Base-by-base conservation (phyloP, 768 basidiomycete genomes). In the Tulasnella sp. region DNA sequence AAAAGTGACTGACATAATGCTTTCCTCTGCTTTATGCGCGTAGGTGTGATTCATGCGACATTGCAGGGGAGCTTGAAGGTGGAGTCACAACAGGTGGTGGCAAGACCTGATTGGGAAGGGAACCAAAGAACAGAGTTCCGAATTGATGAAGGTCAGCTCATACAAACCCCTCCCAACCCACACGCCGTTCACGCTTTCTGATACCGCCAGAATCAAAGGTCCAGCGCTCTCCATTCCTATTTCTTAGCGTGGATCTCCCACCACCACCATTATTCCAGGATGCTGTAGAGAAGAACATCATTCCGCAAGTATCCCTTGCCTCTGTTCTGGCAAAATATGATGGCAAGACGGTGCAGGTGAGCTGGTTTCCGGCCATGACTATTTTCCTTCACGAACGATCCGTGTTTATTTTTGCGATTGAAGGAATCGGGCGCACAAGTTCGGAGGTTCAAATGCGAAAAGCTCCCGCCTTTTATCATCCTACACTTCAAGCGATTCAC, bases 221-320 rank as follows among this genome's bases (percentile, higher is more conserved):
- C 74, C 78, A 50, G 21, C 77, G 79, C 52, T 92, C 93, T 3
- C 96, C 96, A 3, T 99, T 97, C 76, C 76, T 99, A 60, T 96
- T 94, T 73, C 80, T 99, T 42, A 89, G 94, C 1, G 82, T 98
- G 27, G 96, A 99, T 73, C 79, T 98, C 24, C 96, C 96, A 17
- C 88, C 96, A 0, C 92, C 92, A n/a, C 96, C 94, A 15, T 73
- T 99, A 41, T 99, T 98, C 72, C 94, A 97, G 72, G 93, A 97
- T 68, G 73, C 87, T 3, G 80, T 94, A 48, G 92, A 96, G 74
- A 96, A 96, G 74, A 97, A 98, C 70, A 98, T 99, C 69, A 96
- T 98, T 63, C 96, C 96, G 30, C 96, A 99, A 77, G 90, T 96
- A 62, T 86, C 85, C 48, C 83, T 99, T 59, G 82, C 92, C 60